Conservation (phyloP, 2,329 filamentous ascomycete species). For the Neurospora sp. region DNA sequence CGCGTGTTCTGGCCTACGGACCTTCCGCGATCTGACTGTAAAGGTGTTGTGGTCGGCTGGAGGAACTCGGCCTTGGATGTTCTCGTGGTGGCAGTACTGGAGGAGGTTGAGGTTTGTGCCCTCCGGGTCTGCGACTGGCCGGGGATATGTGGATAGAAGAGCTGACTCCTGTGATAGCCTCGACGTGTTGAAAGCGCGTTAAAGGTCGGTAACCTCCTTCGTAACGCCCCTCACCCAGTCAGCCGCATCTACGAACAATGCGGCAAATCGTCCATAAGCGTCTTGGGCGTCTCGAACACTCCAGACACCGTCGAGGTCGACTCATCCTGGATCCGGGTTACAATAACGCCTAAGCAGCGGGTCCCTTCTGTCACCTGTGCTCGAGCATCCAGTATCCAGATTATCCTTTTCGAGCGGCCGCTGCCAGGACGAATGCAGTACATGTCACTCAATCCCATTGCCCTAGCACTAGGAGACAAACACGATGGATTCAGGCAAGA, state of each 20-base stretch:
- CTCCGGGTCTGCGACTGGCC: background rate
- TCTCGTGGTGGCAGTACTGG: slow-evolving; percentile 79
- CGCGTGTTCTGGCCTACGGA: slow-evolving; percentile 98
- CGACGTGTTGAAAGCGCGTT: slow-evolving; percentile 81
- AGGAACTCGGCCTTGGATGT: slow-evolving; percentile 85
- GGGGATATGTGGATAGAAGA: slow-evolving; percentile 1
- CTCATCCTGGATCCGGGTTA: slow-evolving; percentile 57
- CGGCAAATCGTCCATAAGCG: slow-evolving; percentile 71
- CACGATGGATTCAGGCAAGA: slow-evolving; percentile 26
- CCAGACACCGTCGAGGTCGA: slow-evolving; percentile 45
- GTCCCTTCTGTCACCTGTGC: slow-evolving; percentile 68
- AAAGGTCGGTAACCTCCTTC: slow-evolving; percentile 71
- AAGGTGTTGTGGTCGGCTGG: slow-evolving; percentile 91
- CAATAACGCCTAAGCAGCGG: slow-evolving; percentile 37
- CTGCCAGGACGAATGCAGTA: slow-evolving; percentile 89
- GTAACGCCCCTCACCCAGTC: slow-evolving; percentile 70
- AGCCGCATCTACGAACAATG: slow-evolving; percentile 76
- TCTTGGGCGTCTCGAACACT: slow-evolving; percentile 74
- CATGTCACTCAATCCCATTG: slow-evolving; percentile 81
- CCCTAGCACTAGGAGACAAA: slow-evolving; percentile 74
- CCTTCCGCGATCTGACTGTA: slow-evolving; percentile 57
- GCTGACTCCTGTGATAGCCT: slow-evolving; percentile 37
- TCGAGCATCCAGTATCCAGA: slow-evolving; percentile 64
- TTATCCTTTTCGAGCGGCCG: slow-evolving; percentile 82
- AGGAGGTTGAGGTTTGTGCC: slow-evolving; percentile 72